A percentile compares a stretch with the other conserved stretches of the same genome.
phyloP scores from a whole-genome alignment of 208 protist genomes.

The Novymonas esmeraldas region DNA sequence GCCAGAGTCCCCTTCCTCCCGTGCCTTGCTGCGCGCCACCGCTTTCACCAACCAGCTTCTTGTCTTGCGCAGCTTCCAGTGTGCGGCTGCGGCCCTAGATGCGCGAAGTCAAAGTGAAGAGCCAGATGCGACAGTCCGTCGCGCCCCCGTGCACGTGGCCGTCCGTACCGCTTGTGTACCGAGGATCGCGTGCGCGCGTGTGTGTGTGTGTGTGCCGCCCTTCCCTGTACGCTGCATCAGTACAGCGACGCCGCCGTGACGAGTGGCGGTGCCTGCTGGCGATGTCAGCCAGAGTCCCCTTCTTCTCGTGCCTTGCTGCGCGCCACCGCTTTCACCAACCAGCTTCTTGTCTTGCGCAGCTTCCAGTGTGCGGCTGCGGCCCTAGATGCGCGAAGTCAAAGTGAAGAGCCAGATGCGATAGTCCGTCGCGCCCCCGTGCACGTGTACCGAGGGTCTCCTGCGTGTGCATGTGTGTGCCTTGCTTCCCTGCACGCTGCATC shows the following conservation, averaged over 20 bases:
- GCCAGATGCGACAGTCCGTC: slow-evolving; percentile 9
- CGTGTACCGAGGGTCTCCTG: neutral
- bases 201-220: neutral
- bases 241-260: slow-evolving; percentile 16
- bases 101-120: slow-evolving; percentile 41
- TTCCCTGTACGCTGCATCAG: slow-evolving; percentile 32
- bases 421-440: neutral
- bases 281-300: slow-evolving; percentile 19
- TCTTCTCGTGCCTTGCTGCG: neutral
- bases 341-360: neutral
- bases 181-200: no score
- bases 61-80: slow-evolving; percentile 1
- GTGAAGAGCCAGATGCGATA: slow-evolving; percentile 1
- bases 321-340: neutral
- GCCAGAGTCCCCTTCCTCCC: slow-evolving; percentile 12
- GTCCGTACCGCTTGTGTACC: no score
- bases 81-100: neutral
- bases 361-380: neutral
- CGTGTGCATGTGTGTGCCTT: neutral
- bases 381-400: slow-evolving; percentile 7
- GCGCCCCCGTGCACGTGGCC: neutral
- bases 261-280: slow-evolving; percentile 29
- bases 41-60: slow-evolving; percentile 45
- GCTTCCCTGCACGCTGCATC: slow-evolving; percentile 23
- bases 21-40: neutral